These are phyloP conservation scores for Cicer arietinum DNA, from an alignment of 306 rosid genomes.

Conservation along the genomic window DNA sequence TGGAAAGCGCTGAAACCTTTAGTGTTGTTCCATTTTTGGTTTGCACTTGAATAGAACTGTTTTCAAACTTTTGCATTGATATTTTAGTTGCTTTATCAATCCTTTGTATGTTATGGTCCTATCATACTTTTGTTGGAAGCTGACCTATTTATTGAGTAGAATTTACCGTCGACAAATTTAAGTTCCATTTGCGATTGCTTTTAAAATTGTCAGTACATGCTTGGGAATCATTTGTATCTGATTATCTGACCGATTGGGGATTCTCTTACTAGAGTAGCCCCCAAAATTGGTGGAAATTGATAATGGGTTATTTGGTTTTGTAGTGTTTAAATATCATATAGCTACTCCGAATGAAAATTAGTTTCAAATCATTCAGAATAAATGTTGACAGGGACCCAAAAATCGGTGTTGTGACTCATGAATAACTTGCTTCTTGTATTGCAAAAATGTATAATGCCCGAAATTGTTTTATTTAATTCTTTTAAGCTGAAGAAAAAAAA, in stretches of 20 bases:
- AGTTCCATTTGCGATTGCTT: background rate
- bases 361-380: too few relatives aligned
- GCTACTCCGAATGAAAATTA: too few relatives aligned
- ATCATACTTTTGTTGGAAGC: conserved; percentile 35
- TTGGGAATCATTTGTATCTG: background rate
- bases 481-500: too few relatives aligned
- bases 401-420: too few relatives aligned
- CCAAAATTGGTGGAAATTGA: too few relatives aligned
- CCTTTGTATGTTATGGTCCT: conserved; percentile 26
- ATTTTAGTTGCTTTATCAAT: conserved; percentile 26
- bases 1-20: conserved; percentile 69
- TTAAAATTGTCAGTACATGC: background rate
- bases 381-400: too few relatives aligned
- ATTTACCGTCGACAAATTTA: conserved; percentile 5
- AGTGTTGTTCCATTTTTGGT: conserved; percentile 34
- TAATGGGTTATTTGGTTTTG: too few relatives aligned
- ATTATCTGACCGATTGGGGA: background rate
- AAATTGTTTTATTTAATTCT: too few relatives aligned
- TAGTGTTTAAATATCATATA: too few relatives aligned
- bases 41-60: conserved; percentile 34
- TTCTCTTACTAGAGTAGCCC: too few relatives aligned
- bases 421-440: too few relatives aligned
- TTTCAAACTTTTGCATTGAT: conserved; percentile 43
- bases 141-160: conserved; percentile 1
- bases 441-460: too few relatives aligned